Percentiles rank a stretch among this genome's conserved stretches.
Evolutionary conservation across 2,329 filamentous ascomycete species (phyloP).

Genomic region (Amauroascus niger): DNA sequence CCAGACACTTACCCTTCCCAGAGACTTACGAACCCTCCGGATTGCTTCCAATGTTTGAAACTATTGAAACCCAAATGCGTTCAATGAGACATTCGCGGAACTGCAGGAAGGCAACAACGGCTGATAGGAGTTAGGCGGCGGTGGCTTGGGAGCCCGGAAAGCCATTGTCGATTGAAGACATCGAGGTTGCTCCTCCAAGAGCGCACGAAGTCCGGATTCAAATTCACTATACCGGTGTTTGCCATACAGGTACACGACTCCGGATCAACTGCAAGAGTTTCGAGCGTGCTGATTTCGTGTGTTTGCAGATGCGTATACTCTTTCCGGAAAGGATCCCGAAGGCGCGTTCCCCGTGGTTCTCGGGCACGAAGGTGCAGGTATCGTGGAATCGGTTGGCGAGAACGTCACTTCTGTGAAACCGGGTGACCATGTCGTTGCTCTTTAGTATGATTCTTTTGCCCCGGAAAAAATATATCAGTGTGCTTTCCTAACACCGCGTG

Average conservation of each 20-base stretch:
- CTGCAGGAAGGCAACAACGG: background rate
- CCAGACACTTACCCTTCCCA: background rate
- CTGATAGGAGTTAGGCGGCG: constrained; percentile 53
- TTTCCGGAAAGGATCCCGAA: constrained; percentile 94
- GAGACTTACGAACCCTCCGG: background rate
- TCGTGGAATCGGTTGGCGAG: constrained; percentile 88
- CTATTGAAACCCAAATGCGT: too few relatives aligned
- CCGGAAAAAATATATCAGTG: too few relatives aligned
- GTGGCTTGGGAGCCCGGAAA: constrained; percentile 96
- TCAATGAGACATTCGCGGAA: too few relatives aligned
- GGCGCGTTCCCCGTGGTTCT: constrained; percentile 83
- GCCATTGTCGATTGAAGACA: constrained; percentile 76
- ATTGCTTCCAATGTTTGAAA: background rate
- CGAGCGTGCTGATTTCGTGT: background rate
- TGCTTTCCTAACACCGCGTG: background rate
- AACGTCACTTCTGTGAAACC: constrained; percentile 90
- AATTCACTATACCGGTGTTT: constrained; percentile 96
- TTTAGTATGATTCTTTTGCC: constrained; percentile 61
- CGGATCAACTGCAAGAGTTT: background rate
- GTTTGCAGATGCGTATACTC: constrained; percentile 71
- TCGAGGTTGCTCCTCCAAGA: constrained; percentile 81
- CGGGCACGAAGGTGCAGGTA: constrained; percentile 82
- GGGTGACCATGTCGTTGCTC: constrained; percentile 81
- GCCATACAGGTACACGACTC: constrained; percentile 68
- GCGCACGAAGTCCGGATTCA: constrained; percentile 94